Conservation (phyloP, 257 asterid genomes). For the Petunia axillaris region DNA sequence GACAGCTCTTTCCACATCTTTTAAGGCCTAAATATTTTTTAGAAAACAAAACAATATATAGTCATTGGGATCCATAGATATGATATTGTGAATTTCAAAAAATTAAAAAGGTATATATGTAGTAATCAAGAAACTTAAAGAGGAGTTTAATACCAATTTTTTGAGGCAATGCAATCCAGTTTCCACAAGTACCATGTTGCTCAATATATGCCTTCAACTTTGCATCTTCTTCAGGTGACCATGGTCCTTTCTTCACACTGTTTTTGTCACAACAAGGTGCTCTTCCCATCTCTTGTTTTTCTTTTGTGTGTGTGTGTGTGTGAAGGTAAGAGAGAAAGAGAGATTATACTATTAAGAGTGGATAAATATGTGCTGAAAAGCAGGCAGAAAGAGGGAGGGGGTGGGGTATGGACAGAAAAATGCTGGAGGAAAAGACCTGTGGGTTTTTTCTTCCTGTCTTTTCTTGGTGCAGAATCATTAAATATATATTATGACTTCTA, state of each 20-base stretch:
- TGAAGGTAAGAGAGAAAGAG: background rate
- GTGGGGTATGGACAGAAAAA: slow-evolving; percentile 31
- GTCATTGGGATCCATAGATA: too few relatives aligned
- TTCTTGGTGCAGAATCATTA: slow-evolving; percentile 50
- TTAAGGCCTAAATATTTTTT: slow-evolving; percentile 24
- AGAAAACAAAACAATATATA: background rate
- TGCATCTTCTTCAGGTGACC: slow-evolving; percentile 30
- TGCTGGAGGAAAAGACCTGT: slow-evolving; percentile 35
- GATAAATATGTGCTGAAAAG: background rate
- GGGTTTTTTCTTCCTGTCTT: slow-evolving; percentile 65
- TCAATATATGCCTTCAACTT: slow-evolving; percentile 19
- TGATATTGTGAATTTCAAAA: background rate
- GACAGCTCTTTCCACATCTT: slow-evolving; percentile 23
- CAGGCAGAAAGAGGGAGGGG: background rate
- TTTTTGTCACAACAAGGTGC: slow-evolving; percentile 28
- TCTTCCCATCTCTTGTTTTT: slow-evolving; percentile 16
- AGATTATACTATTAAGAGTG: slow-evolving; percentile 38
- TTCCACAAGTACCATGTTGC: slow-evolving; percentile 22
- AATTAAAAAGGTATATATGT: background rate
- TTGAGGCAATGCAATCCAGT: slow-evolving; percentile 25
- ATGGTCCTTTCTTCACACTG: slow-evolving; percentile 25
- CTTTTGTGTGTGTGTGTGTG: background rate
- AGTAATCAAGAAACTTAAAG: background rate
- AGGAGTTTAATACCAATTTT: slow-evolving; percentile 6
- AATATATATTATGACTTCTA: slow-evolving; percentile 11